Base-by-base conservation (phyloP, 306 rosid genomes). In the Medicago lupulina region DNA sequence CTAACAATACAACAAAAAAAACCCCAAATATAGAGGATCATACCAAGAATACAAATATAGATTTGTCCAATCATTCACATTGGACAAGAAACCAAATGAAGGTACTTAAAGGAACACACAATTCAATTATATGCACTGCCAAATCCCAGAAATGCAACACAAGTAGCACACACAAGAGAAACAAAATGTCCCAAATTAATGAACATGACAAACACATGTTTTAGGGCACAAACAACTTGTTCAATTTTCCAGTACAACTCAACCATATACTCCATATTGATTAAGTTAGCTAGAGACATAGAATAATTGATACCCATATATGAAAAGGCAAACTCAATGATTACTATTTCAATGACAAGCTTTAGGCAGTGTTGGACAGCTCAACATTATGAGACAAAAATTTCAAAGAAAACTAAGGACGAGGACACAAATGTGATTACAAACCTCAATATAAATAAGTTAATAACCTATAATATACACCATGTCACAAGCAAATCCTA, bases 11-110 rank as follows among this genome's bases (percentile, higher is more conserved):
- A 66, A n/a, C n/a, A n/a, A n/a, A 21, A 57, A 41, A 7, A 18
- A 21, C 21, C 36, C 46, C 49, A 72, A 63, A 71, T 7, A 17
- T 38, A 18, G 57, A 44, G 76, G 64, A 6, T 38, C 15, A 6
- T 6, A 36, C 49, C 23, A 58, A 60, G 36, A 67, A 60, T 61
- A 68, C 23, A 41, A 63, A 67, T 40, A 68, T 68, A 46, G 58
- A 7, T 4, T 44, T 44, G 75, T 51, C 61, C 68, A 82, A 73
- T 77, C 53, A 82, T 82, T 77, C 75, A 65, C 60, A 71, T 5
- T 55, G 40, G 65, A 67, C 41, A 82, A 76, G 9, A 57, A 77
- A 62, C 53, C 70, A 81, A 76, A 82, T 11, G 34, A 10, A 54
- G 60, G 2, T 34, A 34, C 13, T 47, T 70, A 47, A 62, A 67